These are phyloP conservation scores for Aspergillus cejpii DNA, from an alignment of 2,329 filamentous ascomycete genomes.

Conservation along the genomic window DNA sequence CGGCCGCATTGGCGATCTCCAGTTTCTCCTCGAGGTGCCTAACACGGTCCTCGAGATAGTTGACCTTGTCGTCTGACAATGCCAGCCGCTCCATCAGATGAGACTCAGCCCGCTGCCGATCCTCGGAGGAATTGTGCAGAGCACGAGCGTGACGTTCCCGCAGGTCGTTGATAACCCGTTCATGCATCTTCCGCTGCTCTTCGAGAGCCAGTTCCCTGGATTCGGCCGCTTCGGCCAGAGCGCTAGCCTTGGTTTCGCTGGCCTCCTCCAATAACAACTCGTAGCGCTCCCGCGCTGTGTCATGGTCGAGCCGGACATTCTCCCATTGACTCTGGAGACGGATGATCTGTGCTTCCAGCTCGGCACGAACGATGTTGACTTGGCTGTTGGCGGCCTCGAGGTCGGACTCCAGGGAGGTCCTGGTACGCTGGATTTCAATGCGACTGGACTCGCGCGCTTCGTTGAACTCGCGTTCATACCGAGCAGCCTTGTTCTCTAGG, in stretches of 20 bases:
- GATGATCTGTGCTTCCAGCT: conserved; percentile 71
- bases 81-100: conserved; percentile 74
- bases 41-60: conserved; percentile 80
- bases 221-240: conserved; percentile 50
- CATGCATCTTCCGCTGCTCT: conserved; percentile 59
- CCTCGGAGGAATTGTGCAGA: conserved; percentile 67
- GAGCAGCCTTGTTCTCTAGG: conserved; percentile 61
- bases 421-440: conserved; percentile 72
- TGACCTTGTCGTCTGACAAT: conserved; percentile 74
- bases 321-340: conserved; percentile 70
- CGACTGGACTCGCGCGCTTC: conserved; percentile 74
- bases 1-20: conserved; percentile 80
- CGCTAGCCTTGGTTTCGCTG: conserved; percentile 59
- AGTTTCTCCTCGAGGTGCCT: conserved; percentile 82
- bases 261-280: conserved; percentile 81
- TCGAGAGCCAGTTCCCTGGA: conserved; percentile 49
- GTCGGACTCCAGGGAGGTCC: conserved; percentile 70
- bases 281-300: conserved; percentile 71
- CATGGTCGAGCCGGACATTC: conserved; percentile 67
- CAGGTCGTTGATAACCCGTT: conserved; percentile 66
- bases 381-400: conserved; percentile 78
- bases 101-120: conserved; percentile 71
- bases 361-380: conserved; percentile 72
- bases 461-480: conserved; percentile 73
- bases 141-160: conserved; percentile 68